Base-by-base conservation (phyloP, 1,284 basidiomycete genomes). In the Leccinum colubrinum region DNA sequence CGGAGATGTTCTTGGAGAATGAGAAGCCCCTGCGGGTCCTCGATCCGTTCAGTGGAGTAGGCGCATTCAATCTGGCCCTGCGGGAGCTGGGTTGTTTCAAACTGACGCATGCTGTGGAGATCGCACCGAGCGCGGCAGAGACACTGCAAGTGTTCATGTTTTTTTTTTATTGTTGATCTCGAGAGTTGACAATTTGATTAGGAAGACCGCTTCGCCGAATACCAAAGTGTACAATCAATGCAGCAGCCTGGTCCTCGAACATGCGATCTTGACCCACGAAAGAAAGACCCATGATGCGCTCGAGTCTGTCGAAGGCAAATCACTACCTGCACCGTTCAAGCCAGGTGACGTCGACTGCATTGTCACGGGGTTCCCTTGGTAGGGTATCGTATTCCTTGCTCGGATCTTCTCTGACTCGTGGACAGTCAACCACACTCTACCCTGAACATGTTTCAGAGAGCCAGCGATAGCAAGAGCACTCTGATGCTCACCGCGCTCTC, bases 361-460 rank as follows among this genome's bases (percentile, higher is more conserved):
- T 22, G 73, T 84, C 15, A 81, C 86, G 11, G 90, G 91, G 0
- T 88, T 92, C 67, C 90, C 90, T 56, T 93, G 91, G 90, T 87
- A 71, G 57, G 60, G 6, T 3, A 3, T 30, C 25, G 3, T 0
- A 12, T 27, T 37, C 43, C 20, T 51, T 51, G 48, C 14, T 51
- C 14, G 22, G 14, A 51, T 51, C 14, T 25, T 51, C 48, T 3
- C 22, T 51, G 48, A 51, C 22, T 25, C 22, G 48, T 51, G 48
- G 14, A 51, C 22, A 86, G 86, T 70, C 80, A 87, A 76, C 76
- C 81, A 63, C 78, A 88, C 76, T 81, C 85, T 61, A 63, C 77
- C 55, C 67, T 86, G 15, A 88, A 88, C 64, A 84, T 81, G 79
- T 86, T 73, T 66, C 80, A 80, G 55, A 79, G 74, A 58, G 81